Conservation (phyloP, 2,329 filamentous ascomycete species). For the Penicillium sp. region DNA sequence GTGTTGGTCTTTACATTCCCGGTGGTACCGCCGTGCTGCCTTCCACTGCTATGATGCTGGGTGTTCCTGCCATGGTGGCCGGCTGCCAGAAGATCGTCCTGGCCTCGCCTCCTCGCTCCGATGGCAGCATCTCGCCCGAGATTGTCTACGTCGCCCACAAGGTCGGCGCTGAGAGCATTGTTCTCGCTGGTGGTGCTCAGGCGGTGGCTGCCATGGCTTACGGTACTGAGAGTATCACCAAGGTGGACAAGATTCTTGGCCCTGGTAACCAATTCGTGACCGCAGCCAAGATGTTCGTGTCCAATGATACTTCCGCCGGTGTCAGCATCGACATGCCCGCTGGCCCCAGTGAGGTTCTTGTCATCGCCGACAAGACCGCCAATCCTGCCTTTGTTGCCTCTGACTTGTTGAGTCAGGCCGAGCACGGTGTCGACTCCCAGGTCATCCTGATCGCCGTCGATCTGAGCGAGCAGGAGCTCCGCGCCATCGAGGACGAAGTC, state of each 20-base stretch:
- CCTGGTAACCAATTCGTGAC: constrained; percentile 99
- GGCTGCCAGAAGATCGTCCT: constrained; percentile 94
- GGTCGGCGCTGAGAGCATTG: constrained; percentile 91
- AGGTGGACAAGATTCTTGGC: constrained; percentile 98
- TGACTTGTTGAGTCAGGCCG: constrained; percentile 90
- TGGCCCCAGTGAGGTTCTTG: constrained; percentile 93
- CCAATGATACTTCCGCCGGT: constrained; percentile 92
- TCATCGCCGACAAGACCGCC: constrained; percentile 81
- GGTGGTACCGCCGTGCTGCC: constrained; percentile 96
- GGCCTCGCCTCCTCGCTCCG: constrained; percentile 82
- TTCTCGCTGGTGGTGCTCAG: constrained; percentile 91
- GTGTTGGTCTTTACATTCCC: constrained; percentile 94
- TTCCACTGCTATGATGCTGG: constrained; percentile 95
- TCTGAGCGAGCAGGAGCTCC: constrained; percentile 67
- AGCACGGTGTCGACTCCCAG: constrained; percentile 95
- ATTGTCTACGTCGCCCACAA: constrained; percentile 98
- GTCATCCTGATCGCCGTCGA: constrained; percentile 87
- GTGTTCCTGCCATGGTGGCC: constrained; percentile 95
- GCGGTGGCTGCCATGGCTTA: constrained; percentile 96
- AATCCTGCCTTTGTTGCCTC: constrained; percentile 95
- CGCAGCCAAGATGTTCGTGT: constrained; percentile 96
- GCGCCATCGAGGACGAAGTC: constrained; percentile 86
- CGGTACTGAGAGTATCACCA: constrained; percentile 87
- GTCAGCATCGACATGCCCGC: constrained; percentile 99
- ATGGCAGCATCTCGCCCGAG: constrained; percentile 90